Base-by-base conservation (phyloP, 2,329 filamentous ascomycete genomes). In the Colletotrichum limetticola region DNA sequence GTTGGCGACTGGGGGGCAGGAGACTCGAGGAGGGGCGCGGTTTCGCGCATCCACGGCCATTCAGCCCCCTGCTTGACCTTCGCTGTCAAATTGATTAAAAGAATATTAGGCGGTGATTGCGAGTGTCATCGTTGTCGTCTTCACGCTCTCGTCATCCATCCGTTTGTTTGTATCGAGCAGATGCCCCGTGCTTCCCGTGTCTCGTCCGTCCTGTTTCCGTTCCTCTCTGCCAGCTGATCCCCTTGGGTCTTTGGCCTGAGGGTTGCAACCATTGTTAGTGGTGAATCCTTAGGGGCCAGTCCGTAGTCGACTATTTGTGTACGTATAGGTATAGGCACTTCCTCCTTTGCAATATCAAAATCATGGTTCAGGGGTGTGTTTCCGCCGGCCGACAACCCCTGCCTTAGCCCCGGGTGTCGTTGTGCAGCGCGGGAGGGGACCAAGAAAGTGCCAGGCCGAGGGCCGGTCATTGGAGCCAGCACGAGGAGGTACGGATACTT, bases 371-470 rank as follows among this genome's bases (percentile, higher is more conserved):
- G 70, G 70, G 70, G 66, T 49, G 42, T 53, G 53, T 60, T 55
- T 64, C 70, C 37, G 71, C 22, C 68, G 35, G 35, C 26, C 42
- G n/a, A 42, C 14, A 28, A 70, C 71, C 71, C 71, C 71, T 74
- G 68, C 68, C 58, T 74, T 74, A 74, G 71, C 35, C 32, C 53
- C 71, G 68, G 68, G 30, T 66, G 63, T 61, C 68, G 37, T 72
- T 56, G 56, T 58, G 64, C 57, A 49, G 62, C 32, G 42, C 64
- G 64, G 64, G 64, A 66, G 24, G 42, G 16, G 32, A 66, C 28
- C 52, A 66, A 37, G 68, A 58, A 61, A 66, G 57, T 42, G 70
- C 70, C 70, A 64, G 55, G 60, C 61, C 55, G 66, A 70, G 60
- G 61, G 42, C 61, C 56, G 56, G 59, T 46, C 22, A 58, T 46